A percentile compares a stretch with the other conserved stretches of the same genome.
Conservation (phyloP, 2,329 filamentous ascomycete species). For the Colletotrichum filicis region DNA sequence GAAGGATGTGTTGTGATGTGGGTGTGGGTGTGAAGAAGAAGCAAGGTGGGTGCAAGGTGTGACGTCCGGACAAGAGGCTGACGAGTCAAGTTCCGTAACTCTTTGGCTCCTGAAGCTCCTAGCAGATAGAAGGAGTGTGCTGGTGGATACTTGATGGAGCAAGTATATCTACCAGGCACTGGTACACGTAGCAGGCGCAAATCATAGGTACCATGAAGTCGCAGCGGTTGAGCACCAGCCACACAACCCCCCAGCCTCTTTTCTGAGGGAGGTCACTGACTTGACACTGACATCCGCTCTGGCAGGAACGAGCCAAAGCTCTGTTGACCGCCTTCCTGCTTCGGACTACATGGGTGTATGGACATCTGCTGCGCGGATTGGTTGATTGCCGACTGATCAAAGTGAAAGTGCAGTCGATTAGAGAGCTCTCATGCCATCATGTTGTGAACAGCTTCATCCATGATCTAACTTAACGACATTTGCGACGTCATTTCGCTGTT, state of each 20-base stretch:
- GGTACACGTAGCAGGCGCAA: background rate
- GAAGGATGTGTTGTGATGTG: constrained; percentile 11
- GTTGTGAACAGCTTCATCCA: background rate
- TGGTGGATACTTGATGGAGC: constrained; percentile 15
- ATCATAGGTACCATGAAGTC: background rate
- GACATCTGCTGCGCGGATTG: constrained; percentile 4
- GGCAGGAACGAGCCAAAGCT: constrained; percentile 2
- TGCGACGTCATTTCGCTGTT: background rate
- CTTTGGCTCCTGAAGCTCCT: constrained; percentile 33
- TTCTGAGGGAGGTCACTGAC: constrained; percentile 6
- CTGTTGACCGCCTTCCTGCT: constrained; percentile 28
- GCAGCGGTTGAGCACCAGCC: constrained; percentile 4
- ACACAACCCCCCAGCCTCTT: constrained; percentile 7
- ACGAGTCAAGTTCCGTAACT: constrained; percentile 29
- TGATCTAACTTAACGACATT: background rate
- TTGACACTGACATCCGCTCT: constrained; percentile 2
- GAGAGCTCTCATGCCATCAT: constrained; percentile 1
- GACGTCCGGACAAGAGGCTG: constrained; percentile 33
- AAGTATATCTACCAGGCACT: constrained; percentile 2
- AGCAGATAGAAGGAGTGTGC: constrained; percentile 31
- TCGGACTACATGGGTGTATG: background rate
- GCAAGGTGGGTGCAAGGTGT: constrained; percentile 33
- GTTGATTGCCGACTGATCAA: background rate
- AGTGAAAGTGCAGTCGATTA: background rate
- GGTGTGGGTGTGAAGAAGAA: constrained; percentile 20